Conservation (phyloP, 2,329 filamentous ascomycete species). For the Diaporthe velutina region DNA sequence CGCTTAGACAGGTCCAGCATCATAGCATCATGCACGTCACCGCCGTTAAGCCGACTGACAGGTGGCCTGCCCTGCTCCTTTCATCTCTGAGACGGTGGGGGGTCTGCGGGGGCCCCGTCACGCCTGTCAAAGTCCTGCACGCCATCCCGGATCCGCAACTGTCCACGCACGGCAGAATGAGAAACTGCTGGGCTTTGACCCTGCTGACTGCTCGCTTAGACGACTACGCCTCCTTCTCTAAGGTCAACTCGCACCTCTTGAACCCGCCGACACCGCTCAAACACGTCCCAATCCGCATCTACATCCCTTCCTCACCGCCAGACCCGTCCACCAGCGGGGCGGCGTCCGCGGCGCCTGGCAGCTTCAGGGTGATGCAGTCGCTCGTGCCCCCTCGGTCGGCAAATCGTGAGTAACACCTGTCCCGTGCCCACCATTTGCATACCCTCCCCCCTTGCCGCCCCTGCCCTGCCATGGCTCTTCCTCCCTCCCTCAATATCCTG, state of each 20-base stretch:
- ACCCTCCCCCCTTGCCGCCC: neutral
- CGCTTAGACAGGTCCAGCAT: neutral
- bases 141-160: constrained; percentile 20
- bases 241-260: constrained; percentile 82
- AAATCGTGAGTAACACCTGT: constrained; percentile 49
- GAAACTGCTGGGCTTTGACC: neutral
- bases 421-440: neutral
- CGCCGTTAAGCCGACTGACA: constrained; percentile 2
- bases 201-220: constrained; percentile 59
- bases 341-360: constrained; percentile 52
- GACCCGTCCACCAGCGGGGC: constrained; percentile 45
- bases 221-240: constrained; percentile 78
- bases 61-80: constrained; percentile 18
- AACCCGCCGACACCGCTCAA: constrained; percentile 80
- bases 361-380: constrained; percentile 81
- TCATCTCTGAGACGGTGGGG: constrained; percentile 23
- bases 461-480: no score
- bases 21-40: constrained; percentile 36
- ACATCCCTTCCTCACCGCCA: constrained; percentile 78
- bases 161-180: neutral
- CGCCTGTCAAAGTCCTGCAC: constrained; percentile 18
- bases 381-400: constrained; percentile 68
- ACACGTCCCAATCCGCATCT: constrained; percentile 89
- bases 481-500: neutral
- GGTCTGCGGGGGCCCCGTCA: neutral